These are phyloP conservation scores for Triadica sebifera DNA, from an alignment of 345 rosid species.

Conservation along the genomic window DNA sequence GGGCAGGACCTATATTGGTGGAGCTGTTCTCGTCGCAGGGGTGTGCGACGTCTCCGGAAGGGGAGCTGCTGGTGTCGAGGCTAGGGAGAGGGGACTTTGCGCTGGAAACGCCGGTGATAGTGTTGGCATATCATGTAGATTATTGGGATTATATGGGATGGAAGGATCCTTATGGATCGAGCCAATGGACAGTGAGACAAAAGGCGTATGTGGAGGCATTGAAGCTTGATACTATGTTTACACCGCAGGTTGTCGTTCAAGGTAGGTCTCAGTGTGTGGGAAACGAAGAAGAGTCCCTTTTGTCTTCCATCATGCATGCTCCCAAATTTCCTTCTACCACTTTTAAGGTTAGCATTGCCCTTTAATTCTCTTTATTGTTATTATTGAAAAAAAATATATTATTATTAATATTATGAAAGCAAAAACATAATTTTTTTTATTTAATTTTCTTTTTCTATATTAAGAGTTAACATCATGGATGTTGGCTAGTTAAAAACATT, in stretches of 20 bases:
- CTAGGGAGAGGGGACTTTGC: slow-evolving; percentile 89
- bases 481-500: too few species aligned
- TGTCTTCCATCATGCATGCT: slow-evolving; percentile 51
- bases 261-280: slow-evolving; percentile 63
- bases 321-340: slow-evolving; percentile 64
- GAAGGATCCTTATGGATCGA: slow-evolving; percentile 87
- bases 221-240: slow-evolving; percentile 79
- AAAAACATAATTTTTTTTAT: too few species aligned
- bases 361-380: not conserved
- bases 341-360: slow-evolving; percentile 44
- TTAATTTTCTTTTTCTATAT: too few species aligned
- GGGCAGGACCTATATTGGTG: slow-evolving; percentile 60
- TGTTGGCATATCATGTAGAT: slow-evolving; percentile 76
- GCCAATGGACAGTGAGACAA: slow-evolving; percentile 83
- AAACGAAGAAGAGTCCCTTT: slow-evolving; percentile 59
- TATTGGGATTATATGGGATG: slow-evolving; percentile 95
- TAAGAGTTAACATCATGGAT: too few species aligned
- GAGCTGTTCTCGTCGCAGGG: slow-evolving; percentile 95
- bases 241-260: slow-evolving; percentile 78
- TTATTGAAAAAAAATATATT: not conserved
- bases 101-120: slow-evolving; percentile 52
- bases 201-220: slow-evolving; percentile 85
- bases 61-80: slow-evolving; percentile 75
- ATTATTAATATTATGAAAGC: too few species aligned
- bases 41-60: slow-evolving; percentile 72